Percentiles rank a stretch among this genome's conserved stretches.
Evolutionary conservation across 495 filamentous ascomycete species (phyloP).

Genomic region (Xylaria telfairii): DNA sequence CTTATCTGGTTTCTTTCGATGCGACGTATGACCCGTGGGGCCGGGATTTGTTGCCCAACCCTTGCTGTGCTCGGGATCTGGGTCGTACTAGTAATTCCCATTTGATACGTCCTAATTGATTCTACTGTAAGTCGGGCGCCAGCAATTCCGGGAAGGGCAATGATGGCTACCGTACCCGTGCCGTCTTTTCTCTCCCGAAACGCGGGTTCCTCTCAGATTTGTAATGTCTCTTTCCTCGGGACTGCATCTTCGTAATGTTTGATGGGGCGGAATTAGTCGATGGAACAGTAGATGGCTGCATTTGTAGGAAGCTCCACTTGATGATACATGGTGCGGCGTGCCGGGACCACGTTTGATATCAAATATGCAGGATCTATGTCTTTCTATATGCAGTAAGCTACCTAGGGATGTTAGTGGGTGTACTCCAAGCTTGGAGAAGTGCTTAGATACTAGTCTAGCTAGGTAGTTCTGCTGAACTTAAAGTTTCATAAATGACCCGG

Average conservation of each 20-base stretch:
- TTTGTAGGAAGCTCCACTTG: constrained; percentile 6
- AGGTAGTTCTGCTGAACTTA: constrained; percentile 9
- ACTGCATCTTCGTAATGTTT: not conserved
- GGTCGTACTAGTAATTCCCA: constrained; percentile 33
- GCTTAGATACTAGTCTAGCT: not conserved
- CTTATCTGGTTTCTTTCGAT: not conserved
- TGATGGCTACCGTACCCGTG: not conserved
- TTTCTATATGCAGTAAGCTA: not conserved
- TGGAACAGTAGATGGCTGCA: not conserved
- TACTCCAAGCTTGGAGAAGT: not conserved
- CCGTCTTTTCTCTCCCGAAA: not conserved
- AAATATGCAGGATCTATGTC: not conserved
- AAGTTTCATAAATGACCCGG: not conserved
- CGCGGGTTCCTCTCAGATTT: not conserved
- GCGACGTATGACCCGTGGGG: constrained; percentile 22
- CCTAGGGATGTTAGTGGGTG: no score
- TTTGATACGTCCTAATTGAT: constrained; percentile 28
- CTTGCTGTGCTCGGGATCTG: constrained; percentile 35
- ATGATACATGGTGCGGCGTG: not conserved
- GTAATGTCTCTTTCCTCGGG: not conserved
- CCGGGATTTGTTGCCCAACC: constrained; percentile 36
- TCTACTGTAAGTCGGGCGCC: not conserved
- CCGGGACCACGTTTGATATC: not conserved
- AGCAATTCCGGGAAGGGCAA: not conserved
- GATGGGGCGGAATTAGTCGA: not conserved